Conservation (phyloP, 495 filamentous ascomycete genomes). For the Tuber calosporum region DNA sequence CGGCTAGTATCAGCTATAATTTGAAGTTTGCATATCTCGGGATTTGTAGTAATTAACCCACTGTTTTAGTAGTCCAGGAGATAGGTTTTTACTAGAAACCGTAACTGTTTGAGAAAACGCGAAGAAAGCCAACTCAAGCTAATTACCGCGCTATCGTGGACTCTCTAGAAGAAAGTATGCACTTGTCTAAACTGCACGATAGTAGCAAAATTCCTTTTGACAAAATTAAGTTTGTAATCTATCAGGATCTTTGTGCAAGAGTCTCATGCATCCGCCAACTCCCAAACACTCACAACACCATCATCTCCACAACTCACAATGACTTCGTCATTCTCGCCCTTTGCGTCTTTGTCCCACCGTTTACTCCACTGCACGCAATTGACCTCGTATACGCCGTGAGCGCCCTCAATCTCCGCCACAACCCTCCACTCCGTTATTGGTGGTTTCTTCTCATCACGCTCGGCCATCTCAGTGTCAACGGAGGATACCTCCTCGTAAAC, state of each 20-base stretch:
- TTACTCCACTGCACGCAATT: conserved; percentile 81
- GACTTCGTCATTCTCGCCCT: conserved; percentile 58
- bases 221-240: neutral
- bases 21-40: no score
- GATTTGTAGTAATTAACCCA: no score
- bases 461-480: conserved; percentile 38
- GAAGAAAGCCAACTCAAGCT: neutral
- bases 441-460: conserved; percentile 39
- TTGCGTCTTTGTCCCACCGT: conserved; percentile 50
- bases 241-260: neutral
- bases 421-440: conserved; percentile 58
- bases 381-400: conserved; percentile 85
- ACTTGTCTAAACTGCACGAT: neutral
- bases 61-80: no score
- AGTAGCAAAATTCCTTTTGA: neutral
- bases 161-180: neutral
- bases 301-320: conserved; percentile 75
- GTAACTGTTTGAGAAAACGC: neutral
- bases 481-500: conserved; percentile 60
- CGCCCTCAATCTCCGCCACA: conserved; percentile 56
- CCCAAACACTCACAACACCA: conserved; percentile 68
- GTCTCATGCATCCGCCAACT: conserved; percentile 40
- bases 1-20: no score
- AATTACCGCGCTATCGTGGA: neutral
- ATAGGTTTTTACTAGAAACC: neutral